These are phyloP conservation scores for Pichia sorboxylosa DNA, from an alignment of 1,139 yeast genomes.

Conservation along the genomic window DNA sequence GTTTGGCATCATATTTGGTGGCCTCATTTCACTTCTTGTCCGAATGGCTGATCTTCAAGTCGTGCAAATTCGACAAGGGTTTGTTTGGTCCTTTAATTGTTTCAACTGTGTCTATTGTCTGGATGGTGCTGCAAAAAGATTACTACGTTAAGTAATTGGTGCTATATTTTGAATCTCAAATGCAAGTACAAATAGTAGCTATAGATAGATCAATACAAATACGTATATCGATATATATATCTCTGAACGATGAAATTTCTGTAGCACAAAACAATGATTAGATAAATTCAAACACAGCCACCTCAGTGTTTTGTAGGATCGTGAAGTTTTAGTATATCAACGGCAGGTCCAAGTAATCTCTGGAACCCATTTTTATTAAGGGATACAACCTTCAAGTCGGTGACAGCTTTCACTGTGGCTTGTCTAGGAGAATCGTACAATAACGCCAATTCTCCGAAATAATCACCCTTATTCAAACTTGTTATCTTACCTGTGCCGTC, in stretches of 20 bases:
- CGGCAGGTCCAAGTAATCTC: conserved; percentile 87
- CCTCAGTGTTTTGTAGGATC: conserved; percentile 62
- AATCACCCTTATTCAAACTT: conserved; percentile 67
- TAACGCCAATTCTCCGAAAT: conserved; percentile 92
- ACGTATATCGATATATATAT: no score
- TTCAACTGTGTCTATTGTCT: conserved; percentile 31
- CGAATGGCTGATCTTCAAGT: conserved; percentile 72
- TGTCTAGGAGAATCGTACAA: conserved; percentile 87
- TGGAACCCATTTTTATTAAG: conserved; percentile 89
- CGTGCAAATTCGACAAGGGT: conserved; percentile 80
- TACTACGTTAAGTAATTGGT: conserved; percentile 25
- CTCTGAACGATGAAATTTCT: no score
- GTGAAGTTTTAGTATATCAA: conserved; percentile 62
- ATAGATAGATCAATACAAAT: conserved; percentile 20
- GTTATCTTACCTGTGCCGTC: conserved; percentile 50
- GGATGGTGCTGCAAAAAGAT: conserved; percentile 35
- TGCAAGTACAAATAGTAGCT: conserved; percentile 73
- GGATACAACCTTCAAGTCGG: conserved; percentile 75
- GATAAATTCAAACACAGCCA: no score
- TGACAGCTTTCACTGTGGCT: conserved; percentile 78
- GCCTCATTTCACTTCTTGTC: conserved; percentile 76
- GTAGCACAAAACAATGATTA: no score
- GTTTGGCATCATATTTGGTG: conserved; percentile 70
- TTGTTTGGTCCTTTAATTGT: conserved; percentile 77
- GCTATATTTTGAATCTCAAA: no score